Evolutionary conservation across 2,329 filamentous ascomycete species (phyloP), one percentile per base, ranked within the genome.

Genomic region (Diaporthe sp.): DNA sequence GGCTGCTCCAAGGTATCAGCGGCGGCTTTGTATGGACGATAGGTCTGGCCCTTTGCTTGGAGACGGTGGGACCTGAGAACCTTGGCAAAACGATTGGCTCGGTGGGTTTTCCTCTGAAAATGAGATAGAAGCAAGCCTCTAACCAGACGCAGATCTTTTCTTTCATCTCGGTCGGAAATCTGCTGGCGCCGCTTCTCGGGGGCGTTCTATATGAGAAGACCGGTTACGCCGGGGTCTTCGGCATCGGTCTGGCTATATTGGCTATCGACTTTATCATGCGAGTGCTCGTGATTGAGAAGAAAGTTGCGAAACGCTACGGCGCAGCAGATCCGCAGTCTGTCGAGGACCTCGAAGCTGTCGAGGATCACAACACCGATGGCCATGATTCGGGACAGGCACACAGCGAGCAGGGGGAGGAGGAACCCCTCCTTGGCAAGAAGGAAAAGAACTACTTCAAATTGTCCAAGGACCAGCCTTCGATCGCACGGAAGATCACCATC

Each of bases 1-100:
- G 91, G 44, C 79, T 91, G 0, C 81, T 92, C 1, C 91, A 92
- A 79, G 91, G 91, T 1, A 83, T 89, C 28, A 90, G 88, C 73
- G 89, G 86, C 9, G 90, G 88, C 0, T 85, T 92, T 44, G 90
- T 92, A 0, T 91, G 90, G 87, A 91, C 89, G 0, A 87, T 90
- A 13, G 89, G 90, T 0, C 82, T 92, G 15, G 89, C 91, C 1
- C 84, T 93, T 76, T 85, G 90, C 53, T 83, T 91, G 7, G 91
- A 92, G 79, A 91, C 90, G 0, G 90, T 92, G 84, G 82, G 82
- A 1, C 79, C 82, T 3, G 84, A 89, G 68, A 89, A 90, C 62
- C 80, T 93, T 51, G 92, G 91, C 3, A 91, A 91, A 80, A 89
- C 89, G 1, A 89, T 93, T 79, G 91, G 91, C 19, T 88, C 88